Percentiles rank a stretch among this genome's conserved stretches.
These are phyloP conservation scores for Graphium sp. DNA, from an alignment of 2,329 filamentous ascomycete genomes.

Conservation along the genomic window DNA sequence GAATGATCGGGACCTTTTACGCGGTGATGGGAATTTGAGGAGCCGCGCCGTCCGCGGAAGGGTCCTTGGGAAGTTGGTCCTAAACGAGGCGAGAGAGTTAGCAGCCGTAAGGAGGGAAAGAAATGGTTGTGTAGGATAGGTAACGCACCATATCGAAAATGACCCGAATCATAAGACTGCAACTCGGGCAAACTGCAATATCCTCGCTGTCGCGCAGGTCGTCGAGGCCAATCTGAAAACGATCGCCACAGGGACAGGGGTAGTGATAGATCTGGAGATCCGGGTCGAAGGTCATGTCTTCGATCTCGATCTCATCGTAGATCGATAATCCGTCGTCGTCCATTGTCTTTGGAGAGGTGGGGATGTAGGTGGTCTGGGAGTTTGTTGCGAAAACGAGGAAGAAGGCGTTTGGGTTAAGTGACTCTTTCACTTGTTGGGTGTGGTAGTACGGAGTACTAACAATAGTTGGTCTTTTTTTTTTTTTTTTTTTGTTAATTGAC, in stretches of 20 bases:
- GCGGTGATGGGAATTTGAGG: conserved; percentile 22
- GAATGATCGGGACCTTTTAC: conserved; percentile 13
- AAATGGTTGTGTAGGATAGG: too few species aligned
- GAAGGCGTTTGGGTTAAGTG: not conserved
- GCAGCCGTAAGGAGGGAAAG: too few species aligned
- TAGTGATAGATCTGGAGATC: conserved; percentile 81
- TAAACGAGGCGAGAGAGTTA: too few species aligned
- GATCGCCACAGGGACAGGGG: conserved; percentile 92
- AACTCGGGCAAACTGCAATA: conserved; percentile 94
- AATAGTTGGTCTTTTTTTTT: too few species aligned
- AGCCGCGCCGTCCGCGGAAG: conserved; percentile 11
- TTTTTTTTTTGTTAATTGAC: too few species aligned
- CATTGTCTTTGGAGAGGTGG: not conserved
- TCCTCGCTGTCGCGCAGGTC: conserved; percentile 82
- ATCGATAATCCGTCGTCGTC: conserved; percentile 53
- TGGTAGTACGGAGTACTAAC: not conserved
- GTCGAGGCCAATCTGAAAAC: conserved; percentile 76
- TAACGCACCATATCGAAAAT: conserved; percentile 68
- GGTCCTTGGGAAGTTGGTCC: conserved; percentile 26
- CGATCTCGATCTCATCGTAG: conserved; percentile 97
- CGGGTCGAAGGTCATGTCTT: conserved; percentile 88
- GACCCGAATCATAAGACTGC: conserved; percentile 89
- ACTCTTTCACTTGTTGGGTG: not conserved
- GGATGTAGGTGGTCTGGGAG: not conserved
- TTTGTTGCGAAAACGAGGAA: not conserved